These are phyloP conservation scores for Ganoderma lucidum DNA, from an alignment of 1,284 basidiomycete genomes.

Conservation along the genomic window DNA sequence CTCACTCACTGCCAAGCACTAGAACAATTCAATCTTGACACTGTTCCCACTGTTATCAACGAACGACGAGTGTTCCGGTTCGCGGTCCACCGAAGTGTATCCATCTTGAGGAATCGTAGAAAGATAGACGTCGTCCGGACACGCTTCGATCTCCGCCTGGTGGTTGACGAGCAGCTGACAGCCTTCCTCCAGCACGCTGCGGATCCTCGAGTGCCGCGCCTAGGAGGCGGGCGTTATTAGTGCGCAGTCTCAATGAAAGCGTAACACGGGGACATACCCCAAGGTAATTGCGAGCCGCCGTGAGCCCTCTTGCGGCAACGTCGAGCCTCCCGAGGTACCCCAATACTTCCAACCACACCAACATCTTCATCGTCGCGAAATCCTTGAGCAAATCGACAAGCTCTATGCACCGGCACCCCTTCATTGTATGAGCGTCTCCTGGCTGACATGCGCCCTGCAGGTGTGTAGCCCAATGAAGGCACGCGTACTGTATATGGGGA, in stretches of 20 bases:
- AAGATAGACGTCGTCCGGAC: slow-evolving; percentile 15
- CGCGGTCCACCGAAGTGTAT: not conserved
- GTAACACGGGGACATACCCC: not conserved
- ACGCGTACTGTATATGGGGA: slow-evolving; percentile 17
- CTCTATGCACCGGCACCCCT: slow-evolving; percentile 1
- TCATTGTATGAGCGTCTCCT: not conserved
- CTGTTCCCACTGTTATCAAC: not conserved
- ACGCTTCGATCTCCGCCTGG: slow-evolving; percentile 9
- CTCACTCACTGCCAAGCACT: not conserved
- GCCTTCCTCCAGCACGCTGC: slow-evolving; percentile 1
- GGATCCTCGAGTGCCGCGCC: not conserved
- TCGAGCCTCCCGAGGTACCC: slow-evolving; percentile 16
- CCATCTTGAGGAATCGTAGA: slow-evolving; percentile 13
- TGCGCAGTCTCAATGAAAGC: not conserved
- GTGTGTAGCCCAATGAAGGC: slow-evolving; percentile 19
- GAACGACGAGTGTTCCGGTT: not conserved
- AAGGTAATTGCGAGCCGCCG: slow-evolving; percentile 7
- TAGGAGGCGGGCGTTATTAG: not conserved
- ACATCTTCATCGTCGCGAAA: slow-evolving; percentile 10
- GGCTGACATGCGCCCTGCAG: slow-evolving; percentile 2
- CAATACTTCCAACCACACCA: slow-evolving; percentile 15
- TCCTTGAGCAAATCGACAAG: not conserved
- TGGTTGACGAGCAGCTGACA: slow-evolving; percentile 9
- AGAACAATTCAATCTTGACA: slow-evolving; percentile 2
- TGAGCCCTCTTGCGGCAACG: not conserved